These are phyloP conservation scores for Coniferiporia sulphurascens DNA, from an alignment of 1,284 basidiomycete genomes.

Conservation along the genomic window DNA sequence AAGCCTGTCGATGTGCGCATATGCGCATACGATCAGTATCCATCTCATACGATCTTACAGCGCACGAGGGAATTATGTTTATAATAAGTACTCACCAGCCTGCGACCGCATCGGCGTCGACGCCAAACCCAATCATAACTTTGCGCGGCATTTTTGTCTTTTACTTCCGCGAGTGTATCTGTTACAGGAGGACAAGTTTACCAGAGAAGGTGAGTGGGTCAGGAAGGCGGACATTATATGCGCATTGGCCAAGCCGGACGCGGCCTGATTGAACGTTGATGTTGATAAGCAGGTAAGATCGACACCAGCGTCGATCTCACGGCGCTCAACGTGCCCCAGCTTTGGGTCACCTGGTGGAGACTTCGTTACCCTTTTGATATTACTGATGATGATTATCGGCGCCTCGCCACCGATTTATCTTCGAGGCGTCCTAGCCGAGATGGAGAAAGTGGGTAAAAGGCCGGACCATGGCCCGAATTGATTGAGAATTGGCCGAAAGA, in stretches of 20 bases:
- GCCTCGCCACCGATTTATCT: too few species aligned
- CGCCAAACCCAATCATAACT: slow-evolving; percentile 48
- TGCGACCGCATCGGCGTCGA: slow-evolving; percentile 62
- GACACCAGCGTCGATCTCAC: background rate
- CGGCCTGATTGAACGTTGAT: background rate
- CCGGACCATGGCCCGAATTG: too few species aligned
- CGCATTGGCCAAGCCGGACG: background rate
- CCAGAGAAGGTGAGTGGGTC: background rate
- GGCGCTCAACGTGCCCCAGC: too few species aligned
- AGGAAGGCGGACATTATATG: background rate
- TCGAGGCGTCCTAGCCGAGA: too few species aligned
- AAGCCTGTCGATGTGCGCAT: slow-evolving; percentile 37
- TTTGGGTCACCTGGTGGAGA: too few species aligned
- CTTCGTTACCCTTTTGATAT: too few species aligned
- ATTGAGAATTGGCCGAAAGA: too few species aligned
- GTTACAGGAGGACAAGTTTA: background rate
- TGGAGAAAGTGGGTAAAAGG: too few species aligned
- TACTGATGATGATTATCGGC: too few species aligned
- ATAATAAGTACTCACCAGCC: slow-evolving; percentile 43
- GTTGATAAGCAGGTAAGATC: background rate
- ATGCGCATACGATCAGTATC: background rate
- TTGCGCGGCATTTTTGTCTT: slow-evolving; percentile 8
- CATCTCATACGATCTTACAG: background rate
- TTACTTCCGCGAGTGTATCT: background rate
- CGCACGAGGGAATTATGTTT: background rate